Percentiles rank a stretch among this genome's conserved stretches.
These are phyloP conservation scores for Borovskyia barvae DNA, from an alignment of 208 protist genomes.

Conservation along the genomic window DNA sequence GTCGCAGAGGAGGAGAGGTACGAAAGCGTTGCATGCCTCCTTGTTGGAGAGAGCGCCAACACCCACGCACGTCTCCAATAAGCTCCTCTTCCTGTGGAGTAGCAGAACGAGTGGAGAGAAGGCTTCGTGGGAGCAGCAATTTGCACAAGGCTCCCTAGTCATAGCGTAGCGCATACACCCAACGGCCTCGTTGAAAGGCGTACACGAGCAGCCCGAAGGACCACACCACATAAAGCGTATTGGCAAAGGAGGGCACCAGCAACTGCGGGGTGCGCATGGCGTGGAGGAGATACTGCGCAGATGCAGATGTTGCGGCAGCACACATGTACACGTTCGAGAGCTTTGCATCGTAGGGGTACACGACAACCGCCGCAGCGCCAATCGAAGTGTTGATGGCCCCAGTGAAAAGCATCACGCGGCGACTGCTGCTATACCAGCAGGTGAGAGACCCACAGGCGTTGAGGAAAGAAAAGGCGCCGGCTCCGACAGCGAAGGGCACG, in stretches of 20 bases:
- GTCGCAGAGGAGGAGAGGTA: not conserved
- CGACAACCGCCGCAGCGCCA: conserved; percentile 31
- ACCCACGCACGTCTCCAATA: no score
- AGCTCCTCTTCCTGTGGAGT: no score
- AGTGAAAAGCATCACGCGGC: conserved; percentile 68
- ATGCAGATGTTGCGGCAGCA: conserved; percentile 48
- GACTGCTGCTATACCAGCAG: conserved; percentile 61
- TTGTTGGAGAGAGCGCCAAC: not conserved
- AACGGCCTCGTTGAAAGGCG: conserved; percentile 43
- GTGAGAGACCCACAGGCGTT: conserved; percentile 58
- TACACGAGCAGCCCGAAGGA: conserved; percentile 52
- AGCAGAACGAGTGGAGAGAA: no score
- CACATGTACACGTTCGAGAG: conserved; percentile 57
- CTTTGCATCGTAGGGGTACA: conserved; percentile 54
- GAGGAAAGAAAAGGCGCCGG: conserved; percentile 47
- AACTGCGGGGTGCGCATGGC: conserved; percentile 55
- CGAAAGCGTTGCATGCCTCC: not conserved
- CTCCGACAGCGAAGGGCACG: conserved; percentile 55
- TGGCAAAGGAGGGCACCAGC: conserved; percentile 27
- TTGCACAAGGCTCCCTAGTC: conserved; percentile 44
- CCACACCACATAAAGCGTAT: conserved; percentile 46
- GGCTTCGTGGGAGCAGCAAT: no score
- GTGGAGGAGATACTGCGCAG: conserved; percentile 64
- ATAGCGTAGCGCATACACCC: conserved; percentile 59
- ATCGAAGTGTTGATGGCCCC: conserved; percentile 67